Evolutionary conservation across 768 basidiomycete genomes (phyloP).

Genomic region (Russula earlei): DNA sequence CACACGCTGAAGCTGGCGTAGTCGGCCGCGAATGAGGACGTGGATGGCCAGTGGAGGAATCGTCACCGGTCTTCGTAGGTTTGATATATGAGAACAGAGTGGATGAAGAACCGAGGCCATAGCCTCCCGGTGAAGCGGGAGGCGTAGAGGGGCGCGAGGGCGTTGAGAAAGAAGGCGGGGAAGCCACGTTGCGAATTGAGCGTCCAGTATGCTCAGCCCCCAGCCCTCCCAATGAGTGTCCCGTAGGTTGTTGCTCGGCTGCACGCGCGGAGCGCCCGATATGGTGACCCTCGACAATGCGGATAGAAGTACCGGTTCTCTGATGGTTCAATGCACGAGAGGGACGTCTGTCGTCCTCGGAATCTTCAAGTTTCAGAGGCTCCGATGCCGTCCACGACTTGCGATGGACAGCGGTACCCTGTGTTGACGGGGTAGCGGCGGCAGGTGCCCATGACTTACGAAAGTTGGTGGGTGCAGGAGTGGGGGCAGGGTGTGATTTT

Average conservation of each 20-base stretch:
- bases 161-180: constrained; percentile 6
- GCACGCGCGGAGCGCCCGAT: constrained; percentile 1
- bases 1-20: constrained; percentile 10
- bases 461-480: neutral
- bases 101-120: constrained; percentile 54
- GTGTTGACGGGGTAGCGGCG: neutral
- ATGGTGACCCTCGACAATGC: constrained; percentile 1
- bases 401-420: neutral
- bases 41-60: constrained; percentile 23
- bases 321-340: neutral
- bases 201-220: constrained; percentile 1
- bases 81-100: constrained; percentile 62
- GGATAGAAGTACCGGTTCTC: neutral
- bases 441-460: constrained; percentile 15
- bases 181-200: constrained; percentile 11
- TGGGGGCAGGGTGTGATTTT: neutral
- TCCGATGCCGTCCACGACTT: constrained; percentile 12
- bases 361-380: neutral
- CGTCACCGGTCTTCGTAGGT: constrained; percentile 39
- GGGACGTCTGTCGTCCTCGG: neutral
- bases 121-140: constrained; percentile 10
- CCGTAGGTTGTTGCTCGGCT: neutral
- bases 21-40: constrained; percentile 21
- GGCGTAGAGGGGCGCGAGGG: constrained; percentile 5
- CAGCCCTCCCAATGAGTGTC: neutral